Percentiles rank a stretch among this genome's conserved stretches.
Evolutionary conservation across 371 early-diverging fungal species (phyloP).

Genomic region (Mortierella sp.): DNA sequence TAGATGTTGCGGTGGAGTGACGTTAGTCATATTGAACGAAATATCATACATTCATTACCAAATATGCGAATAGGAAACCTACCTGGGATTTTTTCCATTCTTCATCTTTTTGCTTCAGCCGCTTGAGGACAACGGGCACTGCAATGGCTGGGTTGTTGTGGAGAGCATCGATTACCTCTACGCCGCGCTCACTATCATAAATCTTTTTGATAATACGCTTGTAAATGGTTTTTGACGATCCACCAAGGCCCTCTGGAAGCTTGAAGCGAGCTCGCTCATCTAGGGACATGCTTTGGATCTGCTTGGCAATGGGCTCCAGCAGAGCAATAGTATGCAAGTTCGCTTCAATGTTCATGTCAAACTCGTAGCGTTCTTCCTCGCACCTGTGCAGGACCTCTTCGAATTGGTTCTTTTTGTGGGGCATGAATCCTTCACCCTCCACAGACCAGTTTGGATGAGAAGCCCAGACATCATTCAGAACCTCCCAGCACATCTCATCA

Average conservation of each 20-base stretch:
- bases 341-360: conserved; percentile 97
- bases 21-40: neutral
- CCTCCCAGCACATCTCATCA: conserved; percentile 91
- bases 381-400: conserved; percentile 97
- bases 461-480: conserved; percentile 96
- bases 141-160: conserved; percentile 94
- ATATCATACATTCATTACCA: neutral
- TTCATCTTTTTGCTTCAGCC: conserved; percentile 98
- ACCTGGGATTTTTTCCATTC: conserved; percentile 91
- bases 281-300: conserved; percentile 82
- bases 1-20: conserved; percentile 43
- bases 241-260: conserved; percentile 84
- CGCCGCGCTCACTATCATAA: conserved; percentile 87
- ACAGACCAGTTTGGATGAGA: conserved; percentile 96
- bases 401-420: conserved; percentile 93
- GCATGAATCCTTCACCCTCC: conserved; percentile 95
- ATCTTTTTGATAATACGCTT: conserved; percentile 93
- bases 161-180: conserved; percentile 93
- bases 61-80: neutral
- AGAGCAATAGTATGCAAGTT: conserved; percentile 91
- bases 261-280: conserved; percentile 85
- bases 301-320: conserved; percentile 88
- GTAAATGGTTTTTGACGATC: conserved; percentile 87
- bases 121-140: conserved; percentile 95
- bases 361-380: conserved; percentile 99